Base-by-base conservation (phyloP, 1,284 basidiomycete species). In the Puccinia brachypodii region DNA sequence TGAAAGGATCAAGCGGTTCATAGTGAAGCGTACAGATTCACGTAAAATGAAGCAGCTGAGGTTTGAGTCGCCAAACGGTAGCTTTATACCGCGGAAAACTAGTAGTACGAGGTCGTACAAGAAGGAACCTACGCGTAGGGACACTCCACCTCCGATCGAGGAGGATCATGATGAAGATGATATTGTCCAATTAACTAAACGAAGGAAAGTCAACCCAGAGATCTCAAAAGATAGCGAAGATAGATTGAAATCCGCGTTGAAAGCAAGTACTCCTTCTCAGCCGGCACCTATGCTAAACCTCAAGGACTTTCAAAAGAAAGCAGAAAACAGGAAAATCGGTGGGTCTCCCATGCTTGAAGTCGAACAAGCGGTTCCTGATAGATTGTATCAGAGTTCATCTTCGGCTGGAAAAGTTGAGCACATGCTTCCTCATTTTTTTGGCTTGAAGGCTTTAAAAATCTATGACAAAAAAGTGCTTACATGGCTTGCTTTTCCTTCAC, bases 351-450 rank as follows among this genome's bases (percentile, higher is more conserved):
- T 25, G 9, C 33, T 40, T 36, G 53, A 60, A 58, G 19, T 74
- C 4, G 50, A 58, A 38, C 22, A 58, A 38, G 50, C 38, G 33
- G 6, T 36, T 40, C 72, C 47, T 60, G 33, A 38, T 58, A 22
- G 31, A 40, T 56, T 40, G 19, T 22, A 40, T 38, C 36, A 9
- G 28, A 56, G 47, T 73, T 33, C 50, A 56, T 73, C 31, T 42
- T n/a, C 53, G 33, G 19, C n/a, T 58, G 33, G 14, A 74, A 74
- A 74, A 74, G 72, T 74, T 74, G n/a, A 74, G 72, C 53, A 53
- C 9, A 9, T 3, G 14, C 44, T 68, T n/a, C n/a, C n/a, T n/a
- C n/a, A n/a, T n/a, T n/a, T n/a, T n/a, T 68, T 68, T 42, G n/a
- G 14, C 38, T 42, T 11, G n/a, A 44, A 44, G n/a, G 11, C 9